Evolutionary conservation across 495 filamentous ascomycete species (phyloP).

Genomic region (Halenospora varia): DNA sequence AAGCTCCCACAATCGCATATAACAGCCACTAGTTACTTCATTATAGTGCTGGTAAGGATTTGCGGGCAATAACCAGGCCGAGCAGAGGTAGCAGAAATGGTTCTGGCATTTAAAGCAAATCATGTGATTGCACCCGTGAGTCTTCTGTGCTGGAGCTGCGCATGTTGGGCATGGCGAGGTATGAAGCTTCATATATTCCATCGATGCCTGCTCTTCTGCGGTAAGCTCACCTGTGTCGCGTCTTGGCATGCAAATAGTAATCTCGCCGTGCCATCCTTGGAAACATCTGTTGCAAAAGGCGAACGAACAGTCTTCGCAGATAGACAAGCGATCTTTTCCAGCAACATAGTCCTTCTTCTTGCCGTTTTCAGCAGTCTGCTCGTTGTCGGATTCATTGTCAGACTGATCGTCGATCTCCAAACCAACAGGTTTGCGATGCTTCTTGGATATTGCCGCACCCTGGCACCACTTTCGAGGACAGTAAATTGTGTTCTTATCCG

Average conservation of each 20-base stretch:
- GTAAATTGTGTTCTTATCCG: slow-evolving; percentile 88
- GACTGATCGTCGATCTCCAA: slow-evolving; percentile 40
- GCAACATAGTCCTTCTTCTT: slow-evolving; percentile 20
- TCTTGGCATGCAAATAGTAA: slow-evolving; percentile 55
- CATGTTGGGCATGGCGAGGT: slow-evolving; percentile 92
- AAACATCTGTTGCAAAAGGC: slow-evolving; percentile 73
- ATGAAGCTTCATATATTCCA: slow-evolving; percentile 74
- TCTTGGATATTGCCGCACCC: slow-evolving; percentile 78
- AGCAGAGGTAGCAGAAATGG: slow-evolving; percentile 96
- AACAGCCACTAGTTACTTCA: slow-evolving; percentile 59
- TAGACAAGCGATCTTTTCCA: slow-evolving; percentile 49
- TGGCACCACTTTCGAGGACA: slow-evolving; percentile 94
- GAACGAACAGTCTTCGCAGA: slow-evolving; percentile 87
- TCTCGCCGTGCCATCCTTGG: slow-evolving; percentile 86
- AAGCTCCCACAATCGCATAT: slow-evolving; percentile 83
- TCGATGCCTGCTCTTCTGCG: slow-evolving; percentile 76
- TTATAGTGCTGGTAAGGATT: slow-evolving; percentile 94
- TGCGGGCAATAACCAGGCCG: slow-evolving; percentile 69
- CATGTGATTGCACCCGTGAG: slow-evolving; percentile 97
- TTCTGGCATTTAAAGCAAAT: slow-evolving; percentile 82
- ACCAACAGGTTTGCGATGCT: slow-evolving; percentile 64
- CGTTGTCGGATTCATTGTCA: slow-evolving; percentile 42
- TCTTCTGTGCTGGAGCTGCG: slow-evolving; percentile 79
- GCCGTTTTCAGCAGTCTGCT: slow-evolving; percentile 41
- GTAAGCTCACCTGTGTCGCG: slow-evolving; percentile 62